A percentile compares a stretch with the other conserved stretches of the same genome.
Evolutionary conservation across 23 red algal genomes (phyloP).

Genomic region (Cyanidium caldarium): DNA sequence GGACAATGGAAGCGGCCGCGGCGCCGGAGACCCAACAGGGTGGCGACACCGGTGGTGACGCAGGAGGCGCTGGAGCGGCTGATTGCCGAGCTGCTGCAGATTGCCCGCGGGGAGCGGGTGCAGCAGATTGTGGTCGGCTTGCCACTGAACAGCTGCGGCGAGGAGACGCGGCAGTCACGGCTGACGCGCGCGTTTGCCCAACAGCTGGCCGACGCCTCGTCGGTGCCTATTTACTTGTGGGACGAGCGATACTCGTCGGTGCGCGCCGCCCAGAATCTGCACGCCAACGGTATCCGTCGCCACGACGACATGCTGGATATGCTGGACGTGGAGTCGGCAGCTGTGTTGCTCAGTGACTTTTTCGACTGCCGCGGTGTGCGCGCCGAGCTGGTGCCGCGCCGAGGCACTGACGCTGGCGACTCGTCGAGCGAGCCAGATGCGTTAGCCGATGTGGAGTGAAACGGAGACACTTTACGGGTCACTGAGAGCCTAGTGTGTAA

Average conservation of each 20-base stretch:
- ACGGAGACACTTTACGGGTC: too few relatives aligned
- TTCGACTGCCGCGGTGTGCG: background rate
- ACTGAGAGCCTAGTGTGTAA: too few relatives aligned
- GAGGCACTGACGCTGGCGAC: too few relatives aligned
- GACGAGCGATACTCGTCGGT: conserved; percentile 11
- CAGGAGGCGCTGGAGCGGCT: background rate
- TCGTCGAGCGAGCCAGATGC: too few relatives aligned
- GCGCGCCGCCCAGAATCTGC: background rate
- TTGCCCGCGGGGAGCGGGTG: background rate
- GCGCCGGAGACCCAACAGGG: background rate
- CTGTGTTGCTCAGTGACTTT: conserved; percentile 2
- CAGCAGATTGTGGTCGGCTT: conserved; percentile 12
- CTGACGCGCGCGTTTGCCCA: conserved; percentile 5
- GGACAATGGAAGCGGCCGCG: background rate
- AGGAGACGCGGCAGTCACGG: background rate
- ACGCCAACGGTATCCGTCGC: background rate
- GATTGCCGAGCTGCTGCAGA: background rate
- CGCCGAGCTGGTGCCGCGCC: background rate
- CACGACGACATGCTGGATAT: background rate
- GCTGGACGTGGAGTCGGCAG: conserved; percentile 6
- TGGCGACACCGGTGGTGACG: background rate
- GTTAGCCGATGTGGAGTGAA: too few relatives aligned
- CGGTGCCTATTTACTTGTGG: conserved; percentile 11
- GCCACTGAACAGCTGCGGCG: conserved; percentile 6
- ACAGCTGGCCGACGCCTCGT: background rate